phyloP scores from a whole-genome alignment of 495 filamentous ascomycete genomes.

The Annulohypoxylon stygium region DNA sequence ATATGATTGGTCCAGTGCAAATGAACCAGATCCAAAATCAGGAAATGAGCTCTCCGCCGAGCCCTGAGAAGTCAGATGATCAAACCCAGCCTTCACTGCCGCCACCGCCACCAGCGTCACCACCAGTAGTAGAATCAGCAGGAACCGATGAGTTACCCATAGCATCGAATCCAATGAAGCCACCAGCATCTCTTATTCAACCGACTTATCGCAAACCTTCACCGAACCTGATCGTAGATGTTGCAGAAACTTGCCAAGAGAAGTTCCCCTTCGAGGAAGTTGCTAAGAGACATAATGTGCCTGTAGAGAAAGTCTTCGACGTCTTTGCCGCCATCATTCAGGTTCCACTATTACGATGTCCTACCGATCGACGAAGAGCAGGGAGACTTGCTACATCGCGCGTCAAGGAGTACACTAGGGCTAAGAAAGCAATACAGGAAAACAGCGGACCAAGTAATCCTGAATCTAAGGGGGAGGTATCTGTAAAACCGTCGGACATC shows the following conservation, averaged over 20 bases:
- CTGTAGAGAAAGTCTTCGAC: slow-evolving; percentile 61
- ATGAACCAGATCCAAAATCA: slow-evolving; percentile 13
- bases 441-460: background rate
- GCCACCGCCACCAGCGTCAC: background rate
- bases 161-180: slow-evolving; percentile 34
- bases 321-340: slow-evolving; percentile 60
- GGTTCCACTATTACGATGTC: slow-evolving; percentile 60
- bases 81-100: slow-evolving; percentile 30
- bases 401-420: slow-evolving; percentile 52
- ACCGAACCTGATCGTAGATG: slow-evolving; percentile 60
- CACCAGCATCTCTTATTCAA: slow-evolving; percentile 46
- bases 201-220: slow-evolving; percentile 52
- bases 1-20: slow-evolving; percentile 22
- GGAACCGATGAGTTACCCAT: background rate
- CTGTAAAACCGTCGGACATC: slow-evolving; percentile 37
- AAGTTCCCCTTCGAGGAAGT: slow-evolving; percentile 61
- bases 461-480: slow-evolving; percentile 4
- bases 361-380: slow-evolving; percentile 56
- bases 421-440: slow-evolving; percentile 50
- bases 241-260: slow-evolving; percentile 63
- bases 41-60: slow-evolving; percentile 5
- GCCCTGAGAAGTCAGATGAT: slow-evolving; percentile 35
- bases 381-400: slow-evolving; percentile 51
- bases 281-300: slow-evolving; percentile 56
- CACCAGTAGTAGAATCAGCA: slow-evolving; percentile 5